phyloP scores from a whole-genome alignment of 805 yeast species.

The Brettanomyces nanus region DNA sequence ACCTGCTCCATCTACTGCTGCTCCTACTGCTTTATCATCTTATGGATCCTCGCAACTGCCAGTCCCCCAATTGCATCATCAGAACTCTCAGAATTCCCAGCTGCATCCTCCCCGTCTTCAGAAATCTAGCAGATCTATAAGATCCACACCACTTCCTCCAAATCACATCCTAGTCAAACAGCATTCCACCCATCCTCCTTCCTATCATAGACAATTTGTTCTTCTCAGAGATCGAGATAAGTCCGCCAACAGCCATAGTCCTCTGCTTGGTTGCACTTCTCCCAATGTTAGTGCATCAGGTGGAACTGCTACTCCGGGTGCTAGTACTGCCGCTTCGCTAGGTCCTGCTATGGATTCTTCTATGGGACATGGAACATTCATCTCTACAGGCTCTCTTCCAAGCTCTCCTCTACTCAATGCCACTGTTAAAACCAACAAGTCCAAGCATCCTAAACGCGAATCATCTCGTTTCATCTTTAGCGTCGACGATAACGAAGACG shows the following conservation, averaged over 20 bases:
- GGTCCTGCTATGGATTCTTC: too few relatives aligned
- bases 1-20: neutral
- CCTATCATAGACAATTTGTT: conserved; percentile 26
- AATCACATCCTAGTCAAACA: conserved; percentile 9
- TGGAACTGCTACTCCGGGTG: conserved; percentile 4
- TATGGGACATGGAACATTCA: too few relatives aligned
- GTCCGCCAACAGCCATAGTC: neutral
- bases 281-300: too few relatives aligned
- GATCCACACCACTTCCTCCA: conserved; percentile 14
- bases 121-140: conserved; percentile 8
- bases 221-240: conserved; percentile 26
- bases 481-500: conserved; percentile 77
- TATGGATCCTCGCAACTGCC: neutral
- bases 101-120: conserved; percentile 1
- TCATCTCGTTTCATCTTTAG: conserved; percentile 44
- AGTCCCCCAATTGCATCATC: neutral
- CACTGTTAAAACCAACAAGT: conserved; percentile 1
- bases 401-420: conserved; percentile 10
- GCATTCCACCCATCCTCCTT: conserved; percentile 15
- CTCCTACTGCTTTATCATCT: too few relatives aligned
- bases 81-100: neutral
- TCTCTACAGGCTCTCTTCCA: conserved; percentile 10
- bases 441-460: conserved; percentile 19
- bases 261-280: conserved; percentile 2
- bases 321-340: too few relatives aligned